Conservation (phyloP, 768 basidiomycete genomes). For the Naganishia antarctica region DNA sequence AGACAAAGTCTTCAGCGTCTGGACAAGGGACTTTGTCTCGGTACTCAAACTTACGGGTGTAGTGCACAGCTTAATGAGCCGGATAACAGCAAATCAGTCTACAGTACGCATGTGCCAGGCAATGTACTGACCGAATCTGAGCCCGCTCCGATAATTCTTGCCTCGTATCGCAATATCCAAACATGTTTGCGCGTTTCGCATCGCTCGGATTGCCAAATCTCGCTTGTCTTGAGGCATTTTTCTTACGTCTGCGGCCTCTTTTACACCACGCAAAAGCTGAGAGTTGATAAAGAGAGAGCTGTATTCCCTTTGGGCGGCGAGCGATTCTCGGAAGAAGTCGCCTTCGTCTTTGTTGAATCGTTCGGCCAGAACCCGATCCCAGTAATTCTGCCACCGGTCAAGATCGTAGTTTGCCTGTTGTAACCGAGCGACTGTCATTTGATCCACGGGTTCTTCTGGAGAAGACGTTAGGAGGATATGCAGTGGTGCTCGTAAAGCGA, state of each 20-base stretch:
- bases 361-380: constrained; percentile 53
- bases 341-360: constrained; percentile 52
- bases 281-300: constrained; percentile 48
- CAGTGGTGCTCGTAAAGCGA: constrained; percentile 78
- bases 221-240: constrained; percentile 74
- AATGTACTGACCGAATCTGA: constrained; percentile 70
- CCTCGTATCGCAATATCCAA: constrained; percentile 75
- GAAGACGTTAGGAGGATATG: constrained; percentile 72
- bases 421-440: constrained; percentile 67
- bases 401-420: constrained; percentile 73
- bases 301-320: constrained; percentile 30
- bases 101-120: not conserved
- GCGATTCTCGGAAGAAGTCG: constrained; percentile 80
- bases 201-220: constrained; percentile 73
- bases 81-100: not conserved
- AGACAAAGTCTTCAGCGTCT: constrained; percentile 38
- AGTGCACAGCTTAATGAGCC: constrained; percentile 42
- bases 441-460: constrained; percentile 67
- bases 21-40: not conserved
- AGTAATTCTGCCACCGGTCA: constrained; percentile 62
- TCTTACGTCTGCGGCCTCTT: constrained; percentile 77
- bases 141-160: constrained; percentile 70
- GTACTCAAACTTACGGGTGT: constrained; percentile 41
- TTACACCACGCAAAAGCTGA: constrained; percentile 54
- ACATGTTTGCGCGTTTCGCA: constrained; percentile 71